Conservation (phyloP, 2,329 filamentous ascomycete genomes). For the Pestalotiopsis sp. region DNA sequence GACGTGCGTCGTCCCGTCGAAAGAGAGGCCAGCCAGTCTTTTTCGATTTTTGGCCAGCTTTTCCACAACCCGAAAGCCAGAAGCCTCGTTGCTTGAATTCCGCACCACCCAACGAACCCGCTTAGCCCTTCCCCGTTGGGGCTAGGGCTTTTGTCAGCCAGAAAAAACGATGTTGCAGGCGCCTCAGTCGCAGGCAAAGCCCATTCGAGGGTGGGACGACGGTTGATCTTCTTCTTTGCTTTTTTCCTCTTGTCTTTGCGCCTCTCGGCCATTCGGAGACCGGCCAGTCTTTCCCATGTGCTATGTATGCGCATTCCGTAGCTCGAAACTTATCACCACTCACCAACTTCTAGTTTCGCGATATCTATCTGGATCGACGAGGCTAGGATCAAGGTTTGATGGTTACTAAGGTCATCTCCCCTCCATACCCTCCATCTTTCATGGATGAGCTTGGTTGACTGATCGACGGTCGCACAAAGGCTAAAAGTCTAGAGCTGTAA, state of each 20-base stretch:
- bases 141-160: not conserved
- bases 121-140: not conserved
- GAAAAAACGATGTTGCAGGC: not conserved
- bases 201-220: not conserved
- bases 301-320: not conserved
- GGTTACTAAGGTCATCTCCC: not conserved
- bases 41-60: not conserved
- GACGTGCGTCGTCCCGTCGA: not conserved
- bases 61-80: not conserved
- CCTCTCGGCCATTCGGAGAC: not conserved
- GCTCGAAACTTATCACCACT: not conserved
- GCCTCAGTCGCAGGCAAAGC: not conserved
- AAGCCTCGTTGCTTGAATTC: not conserved
- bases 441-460: slow-evolving; percentile 3
- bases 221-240: not conserved
- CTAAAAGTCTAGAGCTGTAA: slow-evolving; percentile 3
- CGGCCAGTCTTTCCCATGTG: not conserved
- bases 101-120: not conserved
- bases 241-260: not conserved
- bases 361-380: slow-evolving; percentile 1
- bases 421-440: not conserved
- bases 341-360: not conserved
- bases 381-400: slow-evolving; percentile 8
- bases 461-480: slow-evolving; percentile 5
- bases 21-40: not conserved